These are phyloP conservation scores for Lodderomyces elongisporus DNA, from an alignment of 1,139 yeast genomes.

Conservation along the genomic window DNA sequence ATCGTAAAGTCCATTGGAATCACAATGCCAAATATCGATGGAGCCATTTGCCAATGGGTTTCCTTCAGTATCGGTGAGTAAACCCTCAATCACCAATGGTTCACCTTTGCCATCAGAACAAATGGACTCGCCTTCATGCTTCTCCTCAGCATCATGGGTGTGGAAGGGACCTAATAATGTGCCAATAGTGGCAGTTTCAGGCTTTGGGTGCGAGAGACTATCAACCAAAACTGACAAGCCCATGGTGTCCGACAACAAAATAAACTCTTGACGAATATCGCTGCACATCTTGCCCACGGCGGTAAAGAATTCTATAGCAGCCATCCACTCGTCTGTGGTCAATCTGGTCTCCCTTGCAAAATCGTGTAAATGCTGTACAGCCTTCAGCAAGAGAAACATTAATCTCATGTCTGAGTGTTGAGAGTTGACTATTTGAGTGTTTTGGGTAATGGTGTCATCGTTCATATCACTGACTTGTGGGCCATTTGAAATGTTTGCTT, in stretches of 20 bases:
- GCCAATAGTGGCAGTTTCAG: conserved; percentile 25
- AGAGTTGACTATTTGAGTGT: conserved; percentile 22
- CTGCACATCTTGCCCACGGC: conserved; percentile 25
- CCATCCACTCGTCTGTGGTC: conserved; percentile 29
- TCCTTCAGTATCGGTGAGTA: conserved; percentile 21
- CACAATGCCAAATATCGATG: conserved; percentile 36
- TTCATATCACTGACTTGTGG: conserved; percentile 19
- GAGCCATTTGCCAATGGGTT: conserved; percentile 23
- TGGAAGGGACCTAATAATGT: conserved; percentile 32
- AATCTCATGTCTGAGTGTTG: conserved; percentile 21
- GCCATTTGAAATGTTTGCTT: too few relatives aligned
- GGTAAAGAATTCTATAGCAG: conserved; percentile 24
- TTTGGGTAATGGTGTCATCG: conserved; percentile 26
- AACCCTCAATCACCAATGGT: conserved; percentile 19
- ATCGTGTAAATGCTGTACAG: conserved; percentile 27
- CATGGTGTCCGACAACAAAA: conserved; percentile 25
- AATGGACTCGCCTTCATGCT: conserved; percentile 22
- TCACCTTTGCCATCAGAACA: conserved; percentile 28
- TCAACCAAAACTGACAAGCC: conserved; percentile 30
- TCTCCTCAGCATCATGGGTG: conserved; percentile 26
- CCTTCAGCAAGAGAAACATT: conserved; percentile 20
- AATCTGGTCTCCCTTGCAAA: conserved; percentile 29
- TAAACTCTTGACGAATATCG: conserved; percentile 28
- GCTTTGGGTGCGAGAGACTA: conserved; percentile 27
- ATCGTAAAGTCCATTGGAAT: conserved; percentile 34